A percentile compares a stretch with the other conserved stretches of the same genome.
phyloP scores from a whole-genome alignment of 148 eudicot genomes.

The Cornus kousa region DNA sequence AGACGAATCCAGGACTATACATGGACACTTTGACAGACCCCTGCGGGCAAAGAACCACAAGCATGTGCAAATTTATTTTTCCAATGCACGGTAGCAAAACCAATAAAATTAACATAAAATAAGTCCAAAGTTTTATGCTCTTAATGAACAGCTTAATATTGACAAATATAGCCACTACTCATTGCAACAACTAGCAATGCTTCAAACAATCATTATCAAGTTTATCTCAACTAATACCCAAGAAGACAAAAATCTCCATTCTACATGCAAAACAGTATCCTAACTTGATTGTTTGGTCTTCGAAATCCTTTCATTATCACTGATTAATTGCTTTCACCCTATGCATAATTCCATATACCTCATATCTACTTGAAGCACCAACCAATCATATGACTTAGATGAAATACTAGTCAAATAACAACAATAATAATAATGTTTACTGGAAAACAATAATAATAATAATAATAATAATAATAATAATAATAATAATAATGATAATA shows the following conservation, averaged over 20 bases:
- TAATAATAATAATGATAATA: too few relatives aligned
- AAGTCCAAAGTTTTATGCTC: not conserved
- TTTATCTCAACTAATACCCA: not conserved
- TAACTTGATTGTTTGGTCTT: too few relatives aligned
- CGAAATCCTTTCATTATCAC: too few relatives aligned
- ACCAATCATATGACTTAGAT: too few relatives aligned
- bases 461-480: too few relatives aligned
- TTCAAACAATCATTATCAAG: not conserved
- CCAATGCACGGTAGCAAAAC: not conserved
- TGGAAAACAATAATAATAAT: too few relatives aligned
- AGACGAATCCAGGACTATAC: constrained; percentile 86
- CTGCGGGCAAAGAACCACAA: constrained; percentile 38
- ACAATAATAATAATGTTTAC: too few relatives aligned
- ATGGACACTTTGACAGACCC: constrained; percentile 70
- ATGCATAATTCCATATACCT: too few relatives aligned
- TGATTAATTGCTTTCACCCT: too few relatives aligned
- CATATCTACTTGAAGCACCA: not conserved
- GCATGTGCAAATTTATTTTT: constrained; percentile 9
- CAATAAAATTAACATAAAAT: not conserved
- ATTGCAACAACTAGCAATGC: constrained; percentile 1
- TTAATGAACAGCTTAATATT: not conserved
- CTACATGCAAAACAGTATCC: not conserved
- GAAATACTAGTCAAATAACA: too few relatives aligned
- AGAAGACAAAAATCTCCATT: not conserved
- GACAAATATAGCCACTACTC: not conserved